phyloP scores from a whole-genome alignment of 148 eudicot genomes.

The Diospyros lotus region DNA sequence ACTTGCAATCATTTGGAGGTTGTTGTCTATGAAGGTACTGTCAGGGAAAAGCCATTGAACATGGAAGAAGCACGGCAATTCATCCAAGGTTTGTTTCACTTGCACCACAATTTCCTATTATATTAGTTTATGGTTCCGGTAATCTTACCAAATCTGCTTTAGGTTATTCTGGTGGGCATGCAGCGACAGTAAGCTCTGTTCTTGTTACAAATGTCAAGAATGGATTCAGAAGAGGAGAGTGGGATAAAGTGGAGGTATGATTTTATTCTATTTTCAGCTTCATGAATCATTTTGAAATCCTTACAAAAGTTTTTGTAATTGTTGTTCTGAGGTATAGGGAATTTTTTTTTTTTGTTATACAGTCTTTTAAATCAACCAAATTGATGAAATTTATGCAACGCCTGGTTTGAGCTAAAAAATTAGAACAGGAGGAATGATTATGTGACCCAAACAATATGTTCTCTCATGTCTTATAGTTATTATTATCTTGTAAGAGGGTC shows the following conservation, averaged over 20 bases:
- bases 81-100: conserved; percentile 51
- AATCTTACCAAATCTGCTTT: conserved; percentile 12
- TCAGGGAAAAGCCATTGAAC: conserved; percentile 84
- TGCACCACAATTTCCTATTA: background rate
- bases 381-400: background rate
- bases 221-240: too few species aligned
- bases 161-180: too few species aligned
- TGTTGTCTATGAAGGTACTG: conserved; percentile 86
- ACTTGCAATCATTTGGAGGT: conserved; percentile 52
- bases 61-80: conserved; percentile 81
- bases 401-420: background rate
- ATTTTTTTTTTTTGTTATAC: too few species aligned
- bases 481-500: background rate
- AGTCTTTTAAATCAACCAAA: background rate
- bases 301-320: background rate
- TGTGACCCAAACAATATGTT: background rate
- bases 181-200: too few species aligned
- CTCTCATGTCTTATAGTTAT: background rate
- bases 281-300: background rate
- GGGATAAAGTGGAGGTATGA: too few species aligned
- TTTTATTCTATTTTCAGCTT: too few species aligned
- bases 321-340: background rate
- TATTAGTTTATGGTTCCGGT: background rate
- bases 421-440: background rate
- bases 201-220: too few species aligned